A percentile compares a stretch with the other conserved stretches of the same genome.
Conservation (phyloP, 2,329 filamentous ascomycete species). For the Talaromyces sp. region DNA sequence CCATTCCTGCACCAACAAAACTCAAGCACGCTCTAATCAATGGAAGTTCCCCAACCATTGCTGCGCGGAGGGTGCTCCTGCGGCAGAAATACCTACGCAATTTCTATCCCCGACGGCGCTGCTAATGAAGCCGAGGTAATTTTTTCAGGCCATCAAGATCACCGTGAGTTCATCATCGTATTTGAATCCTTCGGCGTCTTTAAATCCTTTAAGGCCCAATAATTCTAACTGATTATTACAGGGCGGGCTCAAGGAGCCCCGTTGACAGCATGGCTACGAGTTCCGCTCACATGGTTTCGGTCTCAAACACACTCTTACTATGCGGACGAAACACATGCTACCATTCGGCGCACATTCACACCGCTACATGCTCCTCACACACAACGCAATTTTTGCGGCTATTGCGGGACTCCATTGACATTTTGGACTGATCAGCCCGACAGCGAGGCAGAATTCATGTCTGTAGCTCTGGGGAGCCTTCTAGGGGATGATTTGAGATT, state of each 20-base stretch:
- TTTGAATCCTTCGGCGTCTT: conserved; percentile 1
- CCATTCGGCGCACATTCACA: conserved; percentile 66
- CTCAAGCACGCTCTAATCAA: background rate
- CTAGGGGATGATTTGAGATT: conserved; percentile 65
- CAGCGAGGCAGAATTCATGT: conserved; percentile 73
- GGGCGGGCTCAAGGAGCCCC: conserved; percentile 66
- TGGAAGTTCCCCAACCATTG: background rate
- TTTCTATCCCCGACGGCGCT: conserved; percentile 62
- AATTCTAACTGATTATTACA: conserved; percentile 30
- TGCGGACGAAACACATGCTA: conserved; percentile 68
- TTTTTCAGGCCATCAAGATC: conserved; percentile 67
- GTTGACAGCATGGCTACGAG: conserved; percentile 75
- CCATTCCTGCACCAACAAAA: background rate
- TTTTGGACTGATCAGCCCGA: conserved; percentile 75
- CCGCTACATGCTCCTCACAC: conserved; percentile 56
- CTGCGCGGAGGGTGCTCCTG: conserved; percentile 79
- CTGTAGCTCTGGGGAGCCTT: conserved; percentile 75
- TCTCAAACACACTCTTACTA: conserved; percentile 72
- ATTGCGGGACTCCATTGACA: conserved; percentile 80
- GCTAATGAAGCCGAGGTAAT: conserved; percentile 63
- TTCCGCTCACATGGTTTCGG: conserved; percentile 77
- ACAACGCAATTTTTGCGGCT: conserved; percentile 82
- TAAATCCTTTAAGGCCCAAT: conserved; percentile 16
- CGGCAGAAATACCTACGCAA: conserved; percentile 77
- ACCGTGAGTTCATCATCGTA: conserved; percentile 60